Evolutionary conservation across 2,329 filamentous ascomycete species (phyloP).

Genomic region (Tolypocladium album): DNA sequence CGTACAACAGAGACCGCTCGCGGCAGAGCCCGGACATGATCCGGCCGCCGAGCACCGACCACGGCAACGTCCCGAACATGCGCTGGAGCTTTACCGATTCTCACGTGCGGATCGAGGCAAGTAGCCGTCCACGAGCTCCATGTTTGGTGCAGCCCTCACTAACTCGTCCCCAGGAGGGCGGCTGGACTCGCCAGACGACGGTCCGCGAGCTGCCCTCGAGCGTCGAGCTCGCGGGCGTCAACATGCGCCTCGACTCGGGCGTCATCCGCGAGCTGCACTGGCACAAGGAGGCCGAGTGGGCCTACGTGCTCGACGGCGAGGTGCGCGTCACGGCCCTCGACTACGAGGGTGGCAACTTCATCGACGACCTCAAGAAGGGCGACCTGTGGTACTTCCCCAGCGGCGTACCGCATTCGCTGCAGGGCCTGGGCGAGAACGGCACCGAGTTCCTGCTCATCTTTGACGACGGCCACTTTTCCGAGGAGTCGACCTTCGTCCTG

Average conservation of each 20-base stretch:
- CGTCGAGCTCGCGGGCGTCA: slow-evolving; percentile 63
- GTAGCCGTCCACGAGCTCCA: not conserved
- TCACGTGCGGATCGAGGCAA: slow-evolving; percentile 46
- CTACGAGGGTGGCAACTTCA: slow-evolving; percentile 64
- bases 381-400: slow-evolving; percentile 77
- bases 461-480: slow-evolving; percentile 39
- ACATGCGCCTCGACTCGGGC: slow-evolving; percentile 65
- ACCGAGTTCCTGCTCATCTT: slow-evolving; percentile 39
- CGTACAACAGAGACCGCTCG: slow-evolving; percentile 57
- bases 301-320: slow-evolving; percentile 59
- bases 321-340: slow-evolving; percentile 65
- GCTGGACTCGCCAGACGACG: slow-evolving; percentile 68
- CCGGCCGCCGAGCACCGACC: slow-evolving; percentile 62
- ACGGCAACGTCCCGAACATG: slow-evolving; percentile 60
- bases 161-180: slow-evolving; percentile 34
- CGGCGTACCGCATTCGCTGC: slow-evolving; percentile 66
- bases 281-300: slow-evolving; percentile 76
- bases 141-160: not conserved
- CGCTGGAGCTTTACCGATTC: slow-evolving; percentile 61
- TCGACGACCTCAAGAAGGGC: slow-evolving; percentile 66
- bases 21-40: slow-evolving; percentile 62
- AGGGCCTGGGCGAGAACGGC: slow-evolving; percentile 56
- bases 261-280: slow-evolving; percentile 71
- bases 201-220: slow-evolving; percentile 53
- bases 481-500: slow-evolving; percentile 59